Percentiles rank a stretch among this genome's conserved stretches.
Evolutionary conservation across 1,284 basidiomycete species (phyloP).

Genomic region (Pseudozyma sp.): DNA sequence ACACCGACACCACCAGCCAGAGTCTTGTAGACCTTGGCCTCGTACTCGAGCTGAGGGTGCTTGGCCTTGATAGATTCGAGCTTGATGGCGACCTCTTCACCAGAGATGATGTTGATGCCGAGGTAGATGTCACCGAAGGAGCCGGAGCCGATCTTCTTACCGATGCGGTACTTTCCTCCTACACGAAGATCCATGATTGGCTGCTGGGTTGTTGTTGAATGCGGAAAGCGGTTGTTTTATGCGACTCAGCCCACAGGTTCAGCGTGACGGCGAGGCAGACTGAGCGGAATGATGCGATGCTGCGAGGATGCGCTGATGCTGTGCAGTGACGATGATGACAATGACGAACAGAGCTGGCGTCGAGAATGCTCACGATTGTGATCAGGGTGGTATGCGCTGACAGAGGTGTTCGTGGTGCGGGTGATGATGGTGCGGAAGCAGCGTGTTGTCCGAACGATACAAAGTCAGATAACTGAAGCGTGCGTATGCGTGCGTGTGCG

Average conservation of each 20-base stretch:
- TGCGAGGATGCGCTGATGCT: neutral
- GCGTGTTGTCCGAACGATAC: neutral
- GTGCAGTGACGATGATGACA: slow-evolving; percentile 8
- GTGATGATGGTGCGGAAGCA: slow-evolving; percentile 13
- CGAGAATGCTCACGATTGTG: slow-evolving; percentile 5
- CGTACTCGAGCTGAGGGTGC: slow-evolving; percentile 99
- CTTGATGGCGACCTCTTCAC: slow-evolving; percentile 99
- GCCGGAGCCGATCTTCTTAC: slow-evolving; percentile 99
- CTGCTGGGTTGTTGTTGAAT: slow-evolving; percentile 1
- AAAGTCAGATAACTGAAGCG: neutral
- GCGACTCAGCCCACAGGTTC: slow-evolving; percentile 8
- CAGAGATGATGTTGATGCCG: slow-evolving; percentile 99
- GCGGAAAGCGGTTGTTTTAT: neutral
- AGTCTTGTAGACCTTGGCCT: slow-evolving; percentile 77
- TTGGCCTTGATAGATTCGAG: slow-evolving; percentile 99
- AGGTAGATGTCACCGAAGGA: slow-evolving; percentile 99
- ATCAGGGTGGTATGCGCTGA: slow-evolving; percentile 1
- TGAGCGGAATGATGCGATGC: neutral
- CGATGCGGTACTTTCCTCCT: slow-evolving; percentile 92
- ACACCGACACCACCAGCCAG: slow-evolving; percentile 97
- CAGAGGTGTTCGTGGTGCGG: neutral
- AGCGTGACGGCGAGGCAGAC: slow-evolving; percentile 2
- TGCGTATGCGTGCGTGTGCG: neutral
- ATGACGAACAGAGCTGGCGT: slow-evolving; percentile 27
- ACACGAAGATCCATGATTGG: slow-evolving; percentile 86